A percentile compares a stretch with the other conserved stretches of the same genome.
Conservation (phyloP, 2,329 filamentous ascomycete genomes). For the Cercospora janseana region DNA sequence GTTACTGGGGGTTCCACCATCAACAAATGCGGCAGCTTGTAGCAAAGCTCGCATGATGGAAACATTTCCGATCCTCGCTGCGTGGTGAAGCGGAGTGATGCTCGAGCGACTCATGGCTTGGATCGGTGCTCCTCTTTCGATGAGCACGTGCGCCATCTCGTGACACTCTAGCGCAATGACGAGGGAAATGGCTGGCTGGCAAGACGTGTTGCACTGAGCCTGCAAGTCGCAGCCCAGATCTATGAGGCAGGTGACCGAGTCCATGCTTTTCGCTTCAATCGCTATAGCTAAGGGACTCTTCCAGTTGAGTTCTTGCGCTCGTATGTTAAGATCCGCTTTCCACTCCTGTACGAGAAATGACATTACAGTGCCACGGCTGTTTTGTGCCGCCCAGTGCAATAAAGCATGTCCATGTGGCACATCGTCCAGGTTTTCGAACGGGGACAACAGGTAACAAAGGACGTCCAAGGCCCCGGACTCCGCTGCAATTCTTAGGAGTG, state of each 20-base stretch:
- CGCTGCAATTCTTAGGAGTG: neutral
- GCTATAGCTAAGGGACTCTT: neutral
- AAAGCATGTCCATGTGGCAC: neutral
- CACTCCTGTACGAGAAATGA: neutral
- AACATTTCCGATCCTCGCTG: neutral
- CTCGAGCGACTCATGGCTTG: fast-evolving
- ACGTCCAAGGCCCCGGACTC: neutral
- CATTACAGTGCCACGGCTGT: neutral
- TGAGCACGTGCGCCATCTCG: neutral
- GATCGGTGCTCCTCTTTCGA: neutral
- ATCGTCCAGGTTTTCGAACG: neutral
- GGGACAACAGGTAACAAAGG: neutral
- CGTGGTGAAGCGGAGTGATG: neutral
- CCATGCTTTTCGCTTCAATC: neutral
- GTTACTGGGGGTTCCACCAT: neutral
- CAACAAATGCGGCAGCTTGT: neutral
- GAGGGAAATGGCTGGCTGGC: neutral
- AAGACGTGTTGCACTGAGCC: fast-evolving
- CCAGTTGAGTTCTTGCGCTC: neutral
- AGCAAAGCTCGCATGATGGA: neutral
- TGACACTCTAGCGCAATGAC: neutral
- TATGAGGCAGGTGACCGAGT: neutral
- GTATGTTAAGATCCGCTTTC: neutral
- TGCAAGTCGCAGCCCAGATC: neutral
- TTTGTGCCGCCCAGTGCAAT: neutral